Conservation (phyloP, 805 yeast genomes). For the Pichia membranifaciens region DNA sequence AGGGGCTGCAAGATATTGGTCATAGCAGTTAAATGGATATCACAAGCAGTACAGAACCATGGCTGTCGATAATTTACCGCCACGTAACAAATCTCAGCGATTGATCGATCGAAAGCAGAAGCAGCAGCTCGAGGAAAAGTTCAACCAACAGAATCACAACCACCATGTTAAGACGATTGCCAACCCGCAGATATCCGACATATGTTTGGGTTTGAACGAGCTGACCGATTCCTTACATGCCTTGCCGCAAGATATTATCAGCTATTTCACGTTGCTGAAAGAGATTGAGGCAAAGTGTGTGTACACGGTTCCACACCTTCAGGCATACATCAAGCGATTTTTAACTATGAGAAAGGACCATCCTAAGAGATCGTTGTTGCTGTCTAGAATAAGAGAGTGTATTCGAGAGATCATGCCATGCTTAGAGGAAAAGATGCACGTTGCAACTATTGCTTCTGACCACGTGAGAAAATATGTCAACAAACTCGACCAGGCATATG, state of each 20-base stretch:
- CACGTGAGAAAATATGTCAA: constrained; percentile 59
- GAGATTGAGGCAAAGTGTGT: constrained; percentile 95
- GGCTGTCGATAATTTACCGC: constrained; percentile 14
- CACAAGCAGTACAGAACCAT: too few relatives aligned
- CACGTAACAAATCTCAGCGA: constrained; percentile 27
- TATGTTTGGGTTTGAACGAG: constrained; percentile 86
- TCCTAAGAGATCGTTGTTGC: constrained; percentile 34
- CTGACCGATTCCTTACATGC: constrained; percentile 88
- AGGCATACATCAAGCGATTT: constrained; percentile 46
- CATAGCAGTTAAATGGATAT: too few relatives aligned
- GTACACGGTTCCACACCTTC: constrained; percentile 61
- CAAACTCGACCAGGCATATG: constrained; percentile 76
- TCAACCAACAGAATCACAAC: constrained; percentile 1
- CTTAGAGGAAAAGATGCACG: constrained; percentile 95
- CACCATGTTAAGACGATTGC: background rate
- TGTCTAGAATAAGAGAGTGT: constrained; percentile 38
- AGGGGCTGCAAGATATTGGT: too few relatives aligned
- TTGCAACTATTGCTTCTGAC: constrained; percentile 86
- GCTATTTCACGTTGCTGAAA: constrained; percentile 80
- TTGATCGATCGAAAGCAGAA: constrained; percentile 21
- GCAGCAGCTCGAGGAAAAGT: constrained; percentile 4
- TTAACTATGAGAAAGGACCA: constrained; percentile 33
- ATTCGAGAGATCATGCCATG: constrained; percentile 79
- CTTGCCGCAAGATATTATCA: constrained; percentile 72
- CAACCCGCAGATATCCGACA: constrained; percentile 31